Evolutionary conservation across 169 alveolate genomes (phyloP).

Genomic region (Ichthyophthirius multifiliis): DNA sequence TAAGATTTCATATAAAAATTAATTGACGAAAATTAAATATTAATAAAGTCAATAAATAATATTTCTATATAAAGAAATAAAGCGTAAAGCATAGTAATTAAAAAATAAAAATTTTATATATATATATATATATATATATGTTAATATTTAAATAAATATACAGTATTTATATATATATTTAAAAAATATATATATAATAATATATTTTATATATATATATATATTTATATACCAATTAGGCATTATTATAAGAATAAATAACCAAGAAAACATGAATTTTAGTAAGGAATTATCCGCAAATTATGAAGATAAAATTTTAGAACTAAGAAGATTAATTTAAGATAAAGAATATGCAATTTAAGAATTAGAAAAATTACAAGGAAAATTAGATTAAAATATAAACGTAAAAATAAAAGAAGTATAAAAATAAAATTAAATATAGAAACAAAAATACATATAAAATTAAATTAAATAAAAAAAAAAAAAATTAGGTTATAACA

Average conservation of each 20-base stretch:
- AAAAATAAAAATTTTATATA: not conserved
- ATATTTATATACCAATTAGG: not conserved
- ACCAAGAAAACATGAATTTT: not conserved
- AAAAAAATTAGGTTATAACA: not conserved
- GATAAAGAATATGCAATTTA: constrained; percentile 1
- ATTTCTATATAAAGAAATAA: not conserved
- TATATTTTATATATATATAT: not conserved
- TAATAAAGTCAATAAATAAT: not conserved
- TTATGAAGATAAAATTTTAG: not conserved
- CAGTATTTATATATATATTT: not conserved
- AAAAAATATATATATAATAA: no score
- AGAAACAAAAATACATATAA: no score
- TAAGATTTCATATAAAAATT: not conserved
- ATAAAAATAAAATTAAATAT: no score
- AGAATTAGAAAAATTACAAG: not conserved
- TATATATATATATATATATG: not conserved
- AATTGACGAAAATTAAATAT: not conserved
- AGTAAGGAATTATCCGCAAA: not conserved
- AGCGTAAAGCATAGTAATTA: not conserved
- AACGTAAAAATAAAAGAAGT: no score
- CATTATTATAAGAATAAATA: not conserved
- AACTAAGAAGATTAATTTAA: not conserved
- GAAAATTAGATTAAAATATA: not conserved
- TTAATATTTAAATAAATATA: not conserved
- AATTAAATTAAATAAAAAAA: no score